A percentile compares a stretch with the other conserved stretches of the same genome.
Conservation (phyloP, 306 rosid species). For the Comarum palustre region DNA sequence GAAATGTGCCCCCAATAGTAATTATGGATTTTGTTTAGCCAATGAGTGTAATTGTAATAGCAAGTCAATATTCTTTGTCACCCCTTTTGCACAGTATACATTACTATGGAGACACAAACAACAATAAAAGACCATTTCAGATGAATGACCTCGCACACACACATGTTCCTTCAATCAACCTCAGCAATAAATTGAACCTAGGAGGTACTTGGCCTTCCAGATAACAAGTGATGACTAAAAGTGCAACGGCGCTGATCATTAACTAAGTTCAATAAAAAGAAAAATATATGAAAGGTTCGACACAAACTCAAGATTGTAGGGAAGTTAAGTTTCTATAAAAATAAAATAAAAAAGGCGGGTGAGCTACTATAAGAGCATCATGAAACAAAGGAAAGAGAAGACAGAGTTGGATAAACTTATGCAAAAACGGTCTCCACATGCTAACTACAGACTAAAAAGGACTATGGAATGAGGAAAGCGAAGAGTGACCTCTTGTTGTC, state of each 20-base stretch:
- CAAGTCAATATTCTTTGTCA: neutral
- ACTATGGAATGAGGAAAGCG: neutral
- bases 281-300: neutral
- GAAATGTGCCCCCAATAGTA: neutral
- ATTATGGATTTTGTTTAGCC: neutral
- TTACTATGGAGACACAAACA: neutral
- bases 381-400: neutral
- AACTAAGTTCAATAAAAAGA: neutral
- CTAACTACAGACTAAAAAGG: neutral
- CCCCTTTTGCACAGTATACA: neutral
- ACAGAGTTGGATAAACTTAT: neutral
- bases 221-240: neutral
- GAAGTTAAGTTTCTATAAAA: neutral
- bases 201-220: neutral
- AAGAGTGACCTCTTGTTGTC: neutral
- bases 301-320: neutral
- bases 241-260: neutral
- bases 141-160: neutral
- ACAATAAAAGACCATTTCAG: neutral
- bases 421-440: neutral
- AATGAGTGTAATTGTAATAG: neutral
- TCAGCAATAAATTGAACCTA: neutral
- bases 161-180: neutral
- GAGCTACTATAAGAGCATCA: neutral
- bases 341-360: neutral